These are phyloP conservation scores for Trichoderma semiorbis DNA, from an alignment of 2,329 filamentous ascomycete genomes.

Conservation along the genomic window DNA sequence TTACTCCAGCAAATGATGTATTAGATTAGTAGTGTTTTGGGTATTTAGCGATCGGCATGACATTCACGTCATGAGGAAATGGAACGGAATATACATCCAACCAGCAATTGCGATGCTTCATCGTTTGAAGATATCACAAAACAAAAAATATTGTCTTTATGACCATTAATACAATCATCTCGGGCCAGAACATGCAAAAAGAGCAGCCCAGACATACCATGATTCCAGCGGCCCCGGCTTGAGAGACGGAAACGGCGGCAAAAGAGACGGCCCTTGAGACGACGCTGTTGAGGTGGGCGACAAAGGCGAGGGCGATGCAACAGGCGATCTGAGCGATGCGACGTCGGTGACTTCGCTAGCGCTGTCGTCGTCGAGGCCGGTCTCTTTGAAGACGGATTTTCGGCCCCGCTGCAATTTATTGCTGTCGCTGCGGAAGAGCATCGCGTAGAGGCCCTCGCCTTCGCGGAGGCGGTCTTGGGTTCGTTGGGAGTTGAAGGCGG, in stretches of 20 bases:
- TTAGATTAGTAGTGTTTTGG: background rate
- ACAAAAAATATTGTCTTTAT: background rate
- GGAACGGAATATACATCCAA: background rate
- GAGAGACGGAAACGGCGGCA: background rate
- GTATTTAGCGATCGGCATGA: background rate
- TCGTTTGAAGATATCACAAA: background rate
- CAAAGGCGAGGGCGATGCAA: background rate
- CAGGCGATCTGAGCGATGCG: conserved; percentile 18
- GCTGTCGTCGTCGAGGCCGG: conserved; percentile 42
- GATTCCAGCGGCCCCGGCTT: background rate
- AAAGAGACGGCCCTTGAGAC: background rate
- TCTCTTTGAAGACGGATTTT: conserved; percentile 51
- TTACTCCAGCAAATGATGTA: background rate
- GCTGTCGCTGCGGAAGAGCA: conserved; percentile 39
- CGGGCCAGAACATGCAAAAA: background rate
- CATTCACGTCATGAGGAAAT: background rate
- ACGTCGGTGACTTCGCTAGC: conserved; percentile 27
- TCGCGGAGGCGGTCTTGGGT: conserved; percentile 52
- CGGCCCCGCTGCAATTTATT: conserved; percentile 49
- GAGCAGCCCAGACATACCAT: conserved; percentile 1
- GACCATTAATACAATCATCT: background rate
- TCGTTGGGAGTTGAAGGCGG: conserved; percentile 48
- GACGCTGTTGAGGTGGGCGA: background rate
- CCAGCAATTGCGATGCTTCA: background rate
- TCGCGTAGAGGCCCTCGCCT: conserved; percentile 37